Base-by-base conservation (phyloP, 1,139 yeast species). In the Suhomyces bokatorum region DNA sequence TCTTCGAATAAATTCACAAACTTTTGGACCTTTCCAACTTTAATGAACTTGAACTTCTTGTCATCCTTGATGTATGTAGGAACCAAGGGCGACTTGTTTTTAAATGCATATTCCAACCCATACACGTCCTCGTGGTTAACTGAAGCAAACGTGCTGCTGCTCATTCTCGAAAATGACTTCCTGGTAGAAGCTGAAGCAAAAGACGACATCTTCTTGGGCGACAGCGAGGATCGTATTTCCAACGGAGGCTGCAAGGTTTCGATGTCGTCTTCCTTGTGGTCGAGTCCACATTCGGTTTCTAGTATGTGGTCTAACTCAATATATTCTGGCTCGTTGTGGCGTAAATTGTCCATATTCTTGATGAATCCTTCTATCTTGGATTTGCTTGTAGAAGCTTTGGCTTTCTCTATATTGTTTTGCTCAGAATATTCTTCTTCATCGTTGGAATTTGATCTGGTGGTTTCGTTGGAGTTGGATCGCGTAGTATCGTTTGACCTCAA, bases 11-110 rank as follows among this genome's bases (percentile, higher is more conserved):
- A 60, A 53, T 65, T 63, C 17, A 74, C 79, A 53, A 71, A 73
- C 55, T 73, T 73, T 50, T 74, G 78, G 16, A 74, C 79, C 51
- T 74, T 74, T 2, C 79, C 79, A 13, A 74, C 75, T 53, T 72
- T 73, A 47, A 74, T 74, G 49, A 68, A 73, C 52, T 70, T 72
- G 60, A 73, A 74, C 53, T 73, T 73, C 51, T 70, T 72, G 53
- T 73, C 71, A 36, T 67, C 65, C 53, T 70, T 72, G 43, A 74
- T 72, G 50, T 64, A 73, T 3, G 66, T 58, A 9, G 78, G 78
- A 9, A 69, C 69, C 24, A 62, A 51, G 2, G 65, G 55, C 4
- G 69, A 59, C 35, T 59, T 56, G 40, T 63, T 59, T 37, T 61
- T 58, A 51, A 60, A 69, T 6, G 73, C 73, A 51, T 58, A 68